Percentiles rank a stretch among this genome's conserved stretches.
Evolutionary conservation across 805 yeast species (phyloP).

Genomic region (Blastobotrys robertii): DNA sequence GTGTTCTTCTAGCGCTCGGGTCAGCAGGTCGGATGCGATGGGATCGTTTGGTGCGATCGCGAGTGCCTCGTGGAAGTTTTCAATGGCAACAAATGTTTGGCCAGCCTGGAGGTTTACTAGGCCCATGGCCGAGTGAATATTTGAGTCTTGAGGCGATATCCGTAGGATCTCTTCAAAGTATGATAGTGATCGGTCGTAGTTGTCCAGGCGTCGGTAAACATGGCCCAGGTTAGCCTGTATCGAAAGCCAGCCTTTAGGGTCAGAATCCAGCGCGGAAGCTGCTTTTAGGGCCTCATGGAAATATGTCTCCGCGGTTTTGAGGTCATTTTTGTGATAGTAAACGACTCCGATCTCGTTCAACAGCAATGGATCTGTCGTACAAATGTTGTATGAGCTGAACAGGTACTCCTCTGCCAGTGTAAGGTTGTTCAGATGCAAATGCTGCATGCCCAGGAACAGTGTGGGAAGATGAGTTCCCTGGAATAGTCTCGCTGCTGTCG

Average conservation of each 20-base stretch:
- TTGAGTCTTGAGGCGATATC: slow-evolving; percentile 60
- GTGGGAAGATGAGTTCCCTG: slow-evolving; percentile 72
- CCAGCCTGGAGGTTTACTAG: slow-evolving; percentile 67
- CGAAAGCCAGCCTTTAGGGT: slow-evolving; percentile 74
- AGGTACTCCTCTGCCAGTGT: slow-evolving; percentile 82
- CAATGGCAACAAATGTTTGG: slow-evolving; percentile 56
- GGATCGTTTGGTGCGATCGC: slow-evolving; percentile 74
- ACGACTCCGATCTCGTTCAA: slow-evolving; percentile 91
- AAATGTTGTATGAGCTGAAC: slow-evolving; percentile 60
- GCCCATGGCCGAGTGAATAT: slow-evolving; percentile 76
- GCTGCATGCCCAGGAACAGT: slow-evolving; percentile 92
- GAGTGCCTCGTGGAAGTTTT: slow-evolving; percentile 68
- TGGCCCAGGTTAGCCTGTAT: slow-evolving; percentile 84
- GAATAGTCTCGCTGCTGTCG: slow-evolving; percentile 87
- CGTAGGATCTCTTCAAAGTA: slow-evolving; percentile 71
- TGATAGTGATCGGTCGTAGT: slow-evolving; percentile 54
- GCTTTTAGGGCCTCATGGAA: slow-evolving; percentile 63
- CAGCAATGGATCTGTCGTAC: slow-evolving; percentile 77
- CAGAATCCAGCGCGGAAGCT: slow-evolving; percentile 60
- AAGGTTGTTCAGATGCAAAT: slow-evolving; percentile 75
- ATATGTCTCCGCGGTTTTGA: slow-evolving; percentile 57
- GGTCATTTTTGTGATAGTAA: slow-evolving; percentile 65
- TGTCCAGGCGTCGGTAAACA: slow-evolving; percentile 62
- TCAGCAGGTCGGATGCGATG: slow-evolving; percentile 70
- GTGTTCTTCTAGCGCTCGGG: slow-evolving; percentile 44